Evolutionary conservation across 441 rosid genomes (phyloP).

Genomic region (Sinapis alba): DNA sequence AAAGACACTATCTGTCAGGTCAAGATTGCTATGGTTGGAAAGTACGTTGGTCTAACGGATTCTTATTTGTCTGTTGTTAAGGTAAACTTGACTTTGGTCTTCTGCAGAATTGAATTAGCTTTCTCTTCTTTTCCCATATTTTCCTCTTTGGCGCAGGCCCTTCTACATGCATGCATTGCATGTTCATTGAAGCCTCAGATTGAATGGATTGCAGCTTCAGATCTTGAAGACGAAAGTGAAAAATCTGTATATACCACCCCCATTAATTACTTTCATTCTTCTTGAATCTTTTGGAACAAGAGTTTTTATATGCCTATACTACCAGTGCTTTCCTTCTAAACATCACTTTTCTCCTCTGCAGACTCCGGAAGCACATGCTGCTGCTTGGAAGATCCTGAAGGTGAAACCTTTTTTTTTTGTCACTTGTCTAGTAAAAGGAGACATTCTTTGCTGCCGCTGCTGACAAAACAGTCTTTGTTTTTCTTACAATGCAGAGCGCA

Average conservation of each 20-base stretch:
- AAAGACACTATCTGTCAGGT: slow-evolving; percentile 50
- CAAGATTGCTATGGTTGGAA: slow-evolving; percentile 77
- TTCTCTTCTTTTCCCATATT: background rate
- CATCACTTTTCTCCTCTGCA: slow-evolving; percentile 38
- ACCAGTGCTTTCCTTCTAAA: slow-evolving; percentile 10
- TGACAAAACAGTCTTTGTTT: slow-evolving; percentile 1
- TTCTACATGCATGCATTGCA: slow-evolving; percentile 79
- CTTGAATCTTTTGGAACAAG: slow-evolving; percentile 23
- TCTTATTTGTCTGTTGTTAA: slow-evolving; percentile 78
- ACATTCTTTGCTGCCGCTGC: slow-evolving; percentile 9
- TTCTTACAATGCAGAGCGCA: slow-evolving; percentile 52
- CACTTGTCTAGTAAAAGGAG: slow-evolving; percentile 9
- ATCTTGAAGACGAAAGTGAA: slow-evolving; percentile 74
- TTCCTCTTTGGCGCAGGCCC: slow-evolving; percentile 54
- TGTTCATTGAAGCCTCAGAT: slow-evolving; percentile 71
- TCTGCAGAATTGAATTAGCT: slow-evolving; percentile 28
- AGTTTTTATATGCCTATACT: background rate
- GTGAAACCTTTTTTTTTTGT: slow-evolving; percentile 40
- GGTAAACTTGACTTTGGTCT: slow-evolving; percentile 45
- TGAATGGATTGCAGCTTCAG: slow-evolving; percentile 85
- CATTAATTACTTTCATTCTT: slow-evolving; percentile 17
- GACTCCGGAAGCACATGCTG: slow-evolving; percentile 73
- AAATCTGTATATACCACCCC: slow-evolving; percentile 42
- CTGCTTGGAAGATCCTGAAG: slow-evolving; percentile 75
- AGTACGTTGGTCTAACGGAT: slow-evolving; percentile 71